Conservation (phyloP, 108 stramenopile species). For the Cyclotella distinguenda region DNA sequence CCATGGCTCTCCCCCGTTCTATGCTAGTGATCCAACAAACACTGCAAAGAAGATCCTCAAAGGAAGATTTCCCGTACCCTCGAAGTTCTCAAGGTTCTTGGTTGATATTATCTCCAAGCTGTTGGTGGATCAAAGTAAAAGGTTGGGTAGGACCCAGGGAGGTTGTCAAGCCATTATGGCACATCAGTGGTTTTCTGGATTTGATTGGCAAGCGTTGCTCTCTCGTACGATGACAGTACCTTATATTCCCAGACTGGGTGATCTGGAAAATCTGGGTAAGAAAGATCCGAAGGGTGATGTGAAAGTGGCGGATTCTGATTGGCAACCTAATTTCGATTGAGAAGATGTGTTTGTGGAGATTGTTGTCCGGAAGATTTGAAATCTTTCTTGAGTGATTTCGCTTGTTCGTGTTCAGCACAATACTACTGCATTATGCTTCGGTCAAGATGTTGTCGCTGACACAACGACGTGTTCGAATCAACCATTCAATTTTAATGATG, state of each 20-base stretch:
- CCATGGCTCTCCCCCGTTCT: conserved; percentile 57
- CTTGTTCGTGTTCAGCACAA: too few species aligned
- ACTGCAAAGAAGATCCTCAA: conserved; percentile 43
- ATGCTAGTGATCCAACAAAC: conserved; percentile 42
- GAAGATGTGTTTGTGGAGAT: too few species aligned
- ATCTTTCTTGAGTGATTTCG: too few species aligned
- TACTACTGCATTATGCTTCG: too few species aligned
- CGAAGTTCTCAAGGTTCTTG: conserved; percentile 42
- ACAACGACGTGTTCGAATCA: too few species aligned
- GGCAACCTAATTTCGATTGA: conserved; percentile 12
- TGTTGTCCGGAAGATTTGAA: too few species aligned
- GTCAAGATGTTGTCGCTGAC: too few species aligned
- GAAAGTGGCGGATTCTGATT: conserved; percentile 4
- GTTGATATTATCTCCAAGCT: conserved; percentile 68
- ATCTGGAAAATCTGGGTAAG: conserved; percentile 13
- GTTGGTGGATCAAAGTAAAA: conserved; percentile 59
- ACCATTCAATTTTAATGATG: too few species aligned
- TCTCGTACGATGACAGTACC: conserved; percentile 48
- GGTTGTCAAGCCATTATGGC: conserved; percentile 61
- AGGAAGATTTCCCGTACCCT: conserved; percentile 30
- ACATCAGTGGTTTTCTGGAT: conserved; percentile 76
- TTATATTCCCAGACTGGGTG: conserved; percentile 12
- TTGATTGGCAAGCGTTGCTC: conserved; percentile 71
- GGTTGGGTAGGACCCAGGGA: conserved; percentile 70
- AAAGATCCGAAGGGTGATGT: not conserved